Conservation (phyloP, 768 basidiomycete species). For the Exidia glandulosa region DNA sequence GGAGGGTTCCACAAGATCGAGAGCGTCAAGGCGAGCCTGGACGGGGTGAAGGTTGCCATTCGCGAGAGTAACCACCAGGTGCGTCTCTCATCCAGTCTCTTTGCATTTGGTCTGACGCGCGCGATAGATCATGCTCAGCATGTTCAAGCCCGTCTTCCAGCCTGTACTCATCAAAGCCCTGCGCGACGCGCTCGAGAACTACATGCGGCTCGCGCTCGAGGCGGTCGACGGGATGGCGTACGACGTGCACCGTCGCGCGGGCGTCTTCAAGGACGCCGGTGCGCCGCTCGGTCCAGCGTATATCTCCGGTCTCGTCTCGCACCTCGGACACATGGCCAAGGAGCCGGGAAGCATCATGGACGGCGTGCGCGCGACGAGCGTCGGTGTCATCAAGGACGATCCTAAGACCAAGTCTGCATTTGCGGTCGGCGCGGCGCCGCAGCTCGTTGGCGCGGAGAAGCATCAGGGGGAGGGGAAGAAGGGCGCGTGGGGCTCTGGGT, state of each 20-base stretch:
- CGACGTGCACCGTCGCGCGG: slow-evolving; percentile 44
- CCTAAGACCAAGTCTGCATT: slow-evolving; percentile 25
- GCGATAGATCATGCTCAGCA: slow-evolving; percentile 33
- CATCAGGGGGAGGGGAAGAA: slow-evolving; percentile 45
- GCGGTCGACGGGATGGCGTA: slow-evolving; percentile 45
- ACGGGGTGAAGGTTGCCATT: slow-evolving; percentile 44
- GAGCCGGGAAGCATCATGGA: slow-evolving; percentile 22
- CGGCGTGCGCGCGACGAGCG: slow-evolving; percentile 48
- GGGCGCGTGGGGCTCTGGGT: slow-evolving; percentile 20
- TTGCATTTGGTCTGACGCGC: background rate
- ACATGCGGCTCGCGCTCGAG: slow-evolving; percentile 41
- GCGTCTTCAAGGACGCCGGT: slow-evolving; percentile 59
- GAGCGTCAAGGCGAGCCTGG: slow-evolving; percentile 38
- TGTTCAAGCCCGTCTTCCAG: slow-evolving; percentile 54
- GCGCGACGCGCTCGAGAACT: slow-evolving; percentile 44
- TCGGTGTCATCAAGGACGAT: slow-evolving; percentile 49
- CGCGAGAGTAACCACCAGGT: slow-evolving; percentile 49
- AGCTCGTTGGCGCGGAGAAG: slow-evolving; percentile 59
- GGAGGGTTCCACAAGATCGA: slow-evolving; percentile 52
- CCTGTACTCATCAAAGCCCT: slow-evolving; percentile 46
- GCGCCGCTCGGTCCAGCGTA: slow-evolving; percentile 36
- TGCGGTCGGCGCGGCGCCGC: slow-evolving; percentile 64
- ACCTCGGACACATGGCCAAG: slow-evolving; percentile 40
- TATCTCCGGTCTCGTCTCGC: slow-evolving; percentile 58
- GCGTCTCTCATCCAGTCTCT: background rate